Conservation (phyloP, 179 eudicot species). For the Vitellaria paradoxa region DNA sequence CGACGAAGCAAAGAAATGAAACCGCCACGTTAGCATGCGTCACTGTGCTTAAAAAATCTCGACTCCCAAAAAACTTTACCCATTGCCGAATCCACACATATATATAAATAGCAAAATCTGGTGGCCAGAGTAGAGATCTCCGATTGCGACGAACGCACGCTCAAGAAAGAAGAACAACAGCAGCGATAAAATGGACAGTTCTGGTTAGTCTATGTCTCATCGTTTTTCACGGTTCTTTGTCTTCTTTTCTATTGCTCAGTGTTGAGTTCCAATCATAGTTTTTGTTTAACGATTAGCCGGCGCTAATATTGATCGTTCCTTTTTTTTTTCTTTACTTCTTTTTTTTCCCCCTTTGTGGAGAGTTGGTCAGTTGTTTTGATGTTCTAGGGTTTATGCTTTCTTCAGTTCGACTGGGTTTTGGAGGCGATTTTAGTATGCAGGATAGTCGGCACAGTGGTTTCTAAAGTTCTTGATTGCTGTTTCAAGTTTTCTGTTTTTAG, state of each 20-base stretch:
- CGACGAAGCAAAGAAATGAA: too few relatives aligned
- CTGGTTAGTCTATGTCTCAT: slow-evolving; percentile 13
- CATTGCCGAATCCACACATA: too few relatives aligned
- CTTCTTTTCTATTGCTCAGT: neutral
- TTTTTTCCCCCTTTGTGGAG: neutral
- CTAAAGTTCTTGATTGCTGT: neutral
- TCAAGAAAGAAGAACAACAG: neutral
- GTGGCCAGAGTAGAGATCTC: too few relatives aligned
- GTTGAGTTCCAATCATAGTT: neutral
- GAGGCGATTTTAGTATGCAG: neutral
- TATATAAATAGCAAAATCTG: too few relatives aligned
- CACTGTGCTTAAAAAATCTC: too few relatives aligned
- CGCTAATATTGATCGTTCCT: neutral
- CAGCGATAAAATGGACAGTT: slow-evolving; percentile 17
- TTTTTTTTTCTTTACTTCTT: neutral
- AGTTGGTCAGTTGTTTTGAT: neutral
- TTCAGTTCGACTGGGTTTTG: slow-evolving; percentile 4
- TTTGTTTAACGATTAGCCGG: slow-evolving; percentile 5
- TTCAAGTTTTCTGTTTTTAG: neutral
- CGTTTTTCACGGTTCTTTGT: neutral
- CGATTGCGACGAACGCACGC: neutral
- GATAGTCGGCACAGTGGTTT: slow-evolving; percentile 2
- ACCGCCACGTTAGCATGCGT: too few relatives aligned
- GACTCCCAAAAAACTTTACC: too few relatives aligned
- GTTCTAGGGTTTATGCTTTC: slow-evolving; percentile 11